Conservation (phyloP, 2,329 filamentous ascomycete genomes). For the Fusarium odoratissimum region DNA sequence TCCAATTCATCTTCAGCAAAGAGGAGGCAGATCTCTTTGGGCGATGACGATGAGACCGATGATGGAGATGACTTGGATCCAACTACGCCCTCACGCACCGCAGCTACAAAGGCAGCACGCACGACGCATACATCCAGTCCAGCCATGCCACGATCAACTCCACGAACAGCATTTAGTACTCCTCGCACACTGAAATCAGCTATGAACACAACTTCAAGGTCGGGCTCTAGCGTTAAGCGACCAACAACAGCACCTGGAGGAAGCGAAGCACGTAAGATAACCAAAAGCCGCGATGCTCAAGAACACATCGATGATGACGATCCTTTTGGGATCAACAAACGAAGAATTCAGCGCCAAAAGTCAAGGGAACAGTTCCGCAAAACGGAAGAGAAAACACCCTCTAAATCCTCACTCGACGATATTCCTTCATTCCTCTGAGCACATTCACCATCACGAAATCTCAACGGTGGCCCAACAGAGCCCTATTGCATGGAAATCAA, state of each 20-base stretch:
- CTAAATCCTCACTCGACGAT: constrained; percentile 42
- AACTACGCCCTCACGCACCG: constrained; percentile 27
- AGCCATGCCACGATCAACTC: constrained; percentile 11
- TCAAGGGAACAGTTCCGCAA: constrained; percentile 47
- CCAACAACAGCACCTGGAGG: constrained; percentile 12
- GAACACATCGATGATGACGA: constrained; percentile 49
- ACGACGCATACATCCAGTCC: constrained; percentile 15
- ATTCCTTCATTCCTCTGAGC: constrained; percentile 54
- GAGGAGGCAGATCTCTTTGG: constrained; percentile 25
- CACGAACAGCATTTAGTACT: constrained; percentile 25
- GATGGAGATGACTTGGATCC: constrained; percentile 27
- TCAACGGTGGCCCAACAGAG: background rate
- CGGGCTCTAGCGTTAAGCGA: background rate
- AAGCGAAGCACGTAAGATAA: background rate
- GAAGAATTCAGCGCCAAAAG: constrained; percentile 47
- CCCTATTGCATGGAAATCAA: constrained; percentile 9
- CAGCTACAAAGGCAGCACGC: constrained; percentile 12
- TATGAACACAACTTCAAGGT: constrained; percentile 7
- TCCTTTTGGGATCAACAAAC: constrained; percentile 51
- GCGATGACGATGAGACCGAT: constrained; percentile 35
- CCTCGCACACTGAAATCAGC: constrained; percentile 20
- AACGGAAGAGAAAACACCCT: constrained; percentile 14
- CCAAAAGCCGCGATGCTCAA: constrained; percentile 1
- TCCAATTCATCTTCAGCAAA: constrained; percentile 2
- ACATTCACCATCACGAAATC: background rate